Evolutionary conservation across 2,329 filamentous ascomycete species (phyloP), one percentile per base, ranked within the genome.

Genomic region (Sporothrix protearum): DNA sequence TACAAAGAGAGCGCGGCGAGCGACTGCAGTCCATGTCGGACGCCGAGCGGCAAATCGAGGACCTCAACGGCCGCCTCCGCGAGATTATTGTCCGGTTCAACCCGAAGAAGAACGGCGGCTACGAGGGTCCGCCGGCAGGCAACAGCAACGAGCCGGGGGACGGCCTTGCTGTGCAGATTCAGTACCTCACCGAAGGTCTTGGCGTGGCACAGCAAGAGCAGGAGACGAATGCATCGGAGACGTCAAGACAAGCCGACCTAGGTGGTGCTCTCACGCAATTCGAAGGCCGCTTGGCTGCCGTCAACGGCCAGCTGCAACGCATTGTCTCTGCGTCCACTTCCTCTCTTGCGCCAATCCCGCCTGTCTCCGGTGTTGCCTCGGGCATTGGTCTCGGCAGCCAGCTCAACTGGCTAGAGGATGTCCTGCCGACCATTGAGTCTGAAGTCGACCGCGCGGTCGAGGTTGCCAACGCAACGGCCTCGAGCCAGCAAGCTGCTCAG

Each of bases 131-230:
- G 0, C 84, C 85, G 0, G 75, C 79, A 19, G 78, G 78, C 10
- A 78, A 77, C 14, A 78, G 78, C 73, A 75, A 77, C 22, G 82
- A 84, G 68, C 80, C 85, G 16, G 83, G 83, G 8, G 82, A 84
- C 22, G 80, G 84, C 71, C 79, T 90, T 28, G 79, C 80, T 36
- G 82, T 78, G 51, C 91, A 94, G 77, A 80, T 96, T 25, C 87
- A 90, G 53, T 94, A 93, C 76, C 83, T 96, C 2, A 89, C 92
- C 72, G 86, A 87, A 75, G 88, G 88, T 0, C 81, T 96, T 42
- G 82, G 84, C 39, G 84, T 85, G 9, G 86, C 94, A 12, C 83
- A 85, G 49, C 83, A 86, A 19, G 88, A 89, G 75, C 86, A 89
- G 76, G 81, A 84, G 67, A 2, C 66, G 72, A 3, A 69, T 33